Evolutionary conservation across 345 rosid genomes (phyloP), one percentile per base, ranked within the genome.

Genomic region (Gossypium raimondii): DNA sequence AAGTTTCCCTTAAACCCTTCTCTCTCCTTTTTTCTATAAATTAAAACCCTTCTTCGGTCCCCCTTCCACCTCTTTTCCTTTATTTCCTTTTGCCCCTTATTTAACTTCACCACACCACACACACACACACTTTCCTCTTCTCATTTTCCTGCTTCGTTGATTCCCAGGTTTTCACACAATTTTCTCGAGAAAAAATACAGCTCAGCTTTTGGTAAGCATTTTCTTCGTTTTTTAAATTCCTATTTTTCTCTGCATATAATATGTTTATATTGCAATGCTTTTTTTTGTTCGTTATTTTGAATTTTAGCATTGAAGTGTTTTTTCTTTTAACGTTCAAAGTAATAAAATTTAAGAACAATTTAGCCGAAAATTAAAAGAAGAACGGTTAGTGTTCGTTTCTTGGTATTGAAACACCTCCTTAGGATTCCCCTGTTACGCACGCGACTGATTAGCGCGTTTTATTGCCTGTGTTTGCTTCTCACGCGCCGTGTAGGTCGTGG

Each of bases 11-110:
- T 13, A 67, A 67, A 59, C 75, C 69, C 25, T 9, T 2, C 43
- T 17, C 11, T 34, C 51, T 38, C 11, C 11, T 4, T 18, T 18
- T 47, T 34, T 62, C 73, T 75, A 77, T 82, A 82, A 75, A 72
- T 56, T 73, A 73, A 68, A 38, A 66, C 55, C 45, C 45, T 50
- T 25, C 25, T 45, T 41, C 25, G 14, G 17, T 55, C 22, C 2
- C 63, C 3, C 44, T 48, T 62, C 52, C 43, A 3, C 27, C 44
- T 57, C 73, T n/a, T 24, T 29, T 34, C 41, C 56, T 4, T 29
- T 43, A 11, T 44, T 8, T 22, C 55, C 41, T 34, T 16, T 43
- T 18, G 11, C 11, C 20, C 52, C 7, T 16, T 34, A 34, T 34
- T 14, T 14, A 51, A 5, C 17, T 3, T 13, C 6, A 51, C 41